Percentiles rank a stretch among this genome's conserved stretches.
phyloP scores from a whole-genome alignment of 169 alveolate species.

The Plasmodium gaboni region DNA sequence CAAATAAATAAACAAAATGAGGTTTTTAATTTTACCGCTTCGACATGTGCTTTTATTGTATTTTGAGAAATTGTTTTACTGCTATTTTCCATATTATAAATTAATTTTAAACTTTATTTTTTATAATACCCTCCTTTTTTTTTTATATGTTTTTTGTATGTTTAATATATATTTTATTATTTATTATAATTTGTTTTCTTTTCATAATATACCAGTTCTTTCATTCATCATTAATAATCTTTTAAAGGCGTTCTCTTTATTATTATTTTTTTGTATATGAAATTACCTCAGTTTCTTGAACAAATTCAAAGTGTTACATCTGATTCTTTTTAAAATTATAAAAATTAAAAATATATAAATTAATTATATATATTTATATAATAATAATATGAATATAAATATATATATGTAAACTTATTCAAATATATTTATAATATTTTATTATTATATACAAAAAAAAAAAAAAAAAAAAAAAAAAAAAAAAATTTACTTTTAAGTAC shows the following conservation, averaged over 20 bases:
- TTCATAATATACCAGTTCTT: constrained; percentile 3
- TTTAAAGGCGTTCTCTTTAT: too few species aligned
- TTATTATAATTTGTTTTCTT: constrained; percentile 1
- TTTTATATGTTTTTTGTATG: too few species aligned
- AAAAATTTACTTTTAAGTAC: not conserved
- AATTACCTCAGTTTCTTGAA: constrained; percentile 54
- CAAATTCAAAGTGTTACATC: constrained; percentile 68
- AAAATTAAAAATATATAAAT: constrained; percentile 16
- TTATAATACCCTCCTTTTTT: not conserved
- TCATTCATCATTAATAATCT: not conserved
- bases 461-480: not conserved
- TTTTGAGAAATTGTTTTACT: constrained; percentile 22
- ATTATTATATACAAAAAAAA: not conserved
- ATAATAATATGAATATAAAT: not conserved
- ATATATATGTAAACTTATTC: not conserved
- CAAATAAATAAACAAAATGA: not conserved
- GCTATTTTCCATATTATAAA: constrained; percentile 32
- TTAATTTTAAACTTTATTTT: not conserved
- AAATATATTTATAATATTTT: not conserved
- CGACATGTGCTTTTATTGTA: constrained; percentile 56
- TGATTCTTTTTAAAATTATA: constrained; percentile 20
- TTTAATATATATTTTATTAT: not conserved
- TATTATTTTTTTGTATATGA: too few species aligned
- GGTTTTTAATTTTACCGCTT: constrained; percentile 57
- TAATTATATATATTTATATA: not conserved